Conservation (phyloP, 2,329 filamentous ascomycete species). For the Celoporthe dispersa region DNA sequence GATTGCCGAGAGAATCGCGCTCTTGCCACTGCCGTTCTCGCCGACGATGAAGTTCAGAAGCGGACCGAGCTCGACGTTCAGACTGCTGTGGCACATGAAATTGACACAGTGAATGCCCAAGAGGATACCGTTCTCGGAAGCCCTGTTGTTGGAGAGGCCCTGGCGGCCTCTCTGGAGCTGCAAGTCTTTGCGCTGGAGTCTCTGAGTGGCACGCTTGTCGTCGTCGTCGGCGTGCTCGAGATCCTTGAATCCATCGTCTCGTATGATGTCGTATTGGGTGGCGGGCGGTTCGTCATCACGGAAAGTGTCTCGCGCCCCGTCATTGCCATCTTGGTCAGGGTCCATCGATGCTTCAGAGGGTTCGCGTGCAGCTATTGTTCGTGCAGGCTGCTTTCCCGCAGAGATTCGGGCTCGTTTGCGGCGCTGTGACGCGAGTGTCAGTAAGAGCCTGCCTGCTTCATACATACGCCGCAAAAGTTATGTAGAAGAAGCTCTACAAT, state of each 20-base stretch:
- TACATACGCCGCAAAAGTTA: not conserved
- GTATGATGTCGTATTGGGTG: conserved; percentile 65
- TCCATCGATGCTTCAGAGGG: conserved; percentile 22
- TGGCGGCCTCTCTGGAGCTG: conserved; percentile 41
- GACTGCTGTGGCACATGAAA: conserved; percentile 92
- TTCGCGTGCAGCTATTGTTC: conserved; percentile 32
- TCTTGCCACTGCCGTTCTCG: conserved; percentile 97
- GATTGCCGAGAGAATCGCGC: conserved; percentile 89
- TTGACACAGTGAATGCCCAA: conserved; percentile 86
- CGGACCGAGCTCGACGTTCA: conserved; percentile 85
- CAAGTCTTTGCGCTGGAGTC: conserved; percentile 43
- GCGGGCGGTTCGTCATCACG: conserved; percentile 45
- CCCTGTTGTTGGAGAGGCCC: conserved; percentile 66
- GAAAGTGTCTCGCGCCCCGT: conserved; percentile 34
- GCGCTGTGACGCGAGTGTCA: conserved; percentile 35
- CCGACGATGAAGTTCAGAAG: conserved; percentile 98
- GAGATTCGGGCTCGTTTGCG: conserved; percentile 47
- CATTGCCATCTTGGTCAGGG: conserved; percentile 38
- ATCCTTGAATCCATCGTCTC: conserved; percentile 64
- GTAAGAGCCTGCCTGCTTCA: not conserved
- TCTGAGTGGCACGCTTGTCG: conserved; percentile 68
- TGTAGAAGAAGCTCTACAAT: not conserved
- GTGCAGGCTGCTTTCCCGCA: conserved; percentile 40
- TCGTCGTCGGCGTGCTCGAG: conserved; percentile 60
- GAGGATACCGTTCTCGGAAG: conserved; percentile 84